Evolutionary conservation across 805 yeast species (phyloP), one percentile per base, ranked within the genome.

Genomic region (Kodamaea nitidulidarum): DNA sequence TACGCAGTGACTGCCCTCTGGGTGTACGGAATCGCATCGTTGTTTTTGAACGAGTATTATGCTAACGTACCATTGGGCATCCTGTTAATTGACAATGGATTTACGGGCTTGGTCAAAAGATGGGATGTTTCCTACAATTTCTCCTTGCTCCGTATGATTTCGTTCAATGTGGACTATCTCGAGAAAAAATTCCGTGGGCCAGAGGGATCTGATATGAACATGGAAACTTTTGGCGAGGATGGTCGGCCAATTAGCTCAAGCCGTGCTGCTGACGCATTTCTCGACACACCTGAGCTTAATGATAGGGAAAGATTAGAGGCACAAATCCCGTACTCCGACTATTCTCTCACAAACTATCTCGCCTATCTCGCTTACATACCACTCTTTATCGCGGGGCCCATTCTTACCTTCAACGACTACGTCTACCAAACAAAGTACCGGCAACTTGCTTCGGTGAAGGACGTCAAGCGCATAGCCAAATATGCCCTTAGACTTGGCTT

Each of bases 61-160:
- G 70, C 88, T 38, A 68, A 73, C 15, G 70, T 72, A 42, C 74
- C 73, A 15, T 71, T 75, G 34, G 81, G 76, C 0, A 57, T 85
- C n/a, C 56, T 67, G 0, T 62, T 74, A 26, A 58, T 85, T 49
- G 95, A 88, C 52, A 50, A 63, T 18, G 73, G 75, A 0, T 82
- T 75, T 49, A 73, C 74, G 35, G 97, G 98, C 1, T 73, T 90
- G 10, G 81, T 93, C 44, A 71, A 79, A 12, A 73, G 98, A 51
- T 93, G 99, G 99, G 97, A 93, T 56, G 97, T 93, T 3, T 87
- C 85, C 51, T 93, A 80, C 71, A 93, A 93, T 62, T 88, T 95
- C 61, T 83, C 95, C 1, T 65, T 91, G 43, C 70, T 93, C 39
- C 74, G 97, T 52, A 78, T 88, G 73, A 63, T 93, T 33, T 86